Evolutionary conservation across 2,329 filamentous ascomycete species (phyloP), one percentile per base, ranked within the genome.

Genomic region (Cordyceps fumosorosea): DNA sequence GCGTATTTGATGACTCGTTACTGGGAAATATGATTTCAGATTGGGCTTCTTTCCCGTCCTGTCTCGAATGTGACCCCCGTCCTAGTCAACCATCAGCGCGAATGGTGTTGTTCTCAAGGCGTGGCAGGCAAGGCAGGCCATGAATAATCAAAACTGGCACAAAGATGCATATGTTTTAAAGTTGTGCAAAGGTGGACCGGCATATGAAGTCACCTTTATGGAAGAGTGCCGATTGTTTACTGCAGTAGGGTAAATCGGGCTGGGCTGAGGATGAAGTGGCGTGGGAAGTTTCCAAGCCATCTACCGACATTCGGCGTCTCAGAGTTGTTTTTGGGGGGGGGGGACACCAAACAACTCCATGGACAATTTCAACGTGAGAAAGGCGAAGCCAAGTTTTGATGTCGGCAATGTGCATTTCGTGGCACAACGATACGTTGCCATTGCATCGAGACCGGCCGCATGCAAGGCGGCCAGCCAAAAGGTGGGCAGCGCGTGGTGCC

Each of bases 351-450:
- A 24, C 10, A 37, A 37, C 3, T 14, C 34, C 34, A 14, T 10
- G 34, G 34, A 37, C 34, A 37, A 37, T 37, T 37, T 37, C 11
- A 37, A 37, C 10, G 34, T 12, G 7, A 37, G 34, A 11, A 37
- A 37, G 34, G 34, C 34, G 3, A 37, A 37, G 12, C 8, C 16
- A n/a, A 44, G 40, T 44, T 37, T 52, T 54, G 50, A 47, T 60
- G 57, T 54, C 57, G 57, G 57, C 50, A 22, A 34, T 52, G 14
- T 60, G 57, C 57, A 47, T 60, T n/a, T 60, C 32, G 20, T 54
- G 57, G 8, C 24, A 51, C 57, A 48, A 47, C 57, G 50, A 60
- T 60, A 60, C 57, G 50, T 60, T 60, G 40, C 50, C 57, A 60
- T 60, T 44, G 22, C 57, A 53, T 60, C 57, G 57, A 60, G 50